A percentile compares a stretch with the other conserved stretches of the same genome.
Conservation (phyloP, 1,284 basidiomycete genomes). For the Sporisorium iseilematis-ciliati region DNA sequence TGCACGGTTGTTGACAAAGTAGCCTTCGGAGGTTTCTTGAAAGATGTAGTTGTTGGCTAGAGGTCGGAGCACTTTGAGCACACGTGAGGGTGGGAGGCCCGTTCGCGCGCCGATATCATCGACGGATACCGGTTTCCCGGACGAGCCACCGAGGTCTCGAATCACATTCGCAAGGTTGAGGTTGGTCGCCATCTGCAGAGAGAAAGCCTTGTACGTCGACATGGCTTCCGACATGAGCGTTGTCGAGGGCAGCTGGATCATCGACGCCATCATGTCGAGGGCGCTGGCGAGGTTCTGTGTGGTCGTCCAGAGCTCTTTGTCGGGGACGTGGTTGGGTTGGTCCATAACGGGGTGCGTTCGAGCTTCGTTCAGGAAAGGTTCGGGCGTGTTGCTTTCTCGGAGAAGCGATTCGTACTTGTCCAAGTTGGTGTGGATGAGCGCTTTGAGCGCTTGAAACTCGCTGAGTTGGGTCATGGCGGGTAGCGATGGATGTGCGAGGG, state of each 20-base stretch:
- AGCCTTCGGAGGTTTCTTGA: slow-evolving; percentile 22
- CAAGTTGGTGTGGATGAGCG: slow-evolving; percentile 22
- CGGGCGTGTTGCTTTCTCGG: slow-evolving; percentile 11
- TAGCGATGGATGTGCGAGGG: too few species aligned
- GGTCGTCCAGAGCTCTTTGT: slow-evolving; percentile 20
- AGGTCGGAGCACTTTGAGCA: slow-evolving; percentile 27
- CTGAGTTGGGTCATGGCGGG: slow-evolving; percentile 15
- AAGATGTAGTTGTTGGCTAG: slow-evolving; percentile 42
- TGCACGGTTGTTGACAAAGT: slow-evolving; percentile 31
- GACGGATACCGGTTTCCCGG: slow-evolving; percentile 17
- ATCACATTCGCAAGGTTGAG: slow-evolving; percentile 34
- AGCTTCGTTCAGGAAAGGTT: slow-evolving; percentile 27
- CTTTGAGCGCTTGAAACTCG: slow-evolving; percentile 38
- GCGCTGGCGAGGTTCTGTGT: slow-evolving; percentile 15
- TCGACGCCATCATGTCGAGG: slow-evolving; percentile 38
- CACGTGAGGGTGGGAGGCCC: slow-evolving; percentile 14
- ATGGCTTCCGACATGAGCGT: slow-evolving; percentile 27
- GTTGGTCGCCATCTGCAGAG: slow-evolving; percentile 32
- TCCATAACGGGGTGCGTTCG: slow-evolving; percentile 26
- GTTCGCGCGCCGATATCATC: slow-evolving; percentile 15
- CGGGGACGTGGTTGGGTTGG: slow-evolving; percentile 7
- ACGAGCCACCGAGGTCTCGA: slow-evolving; percentile 15
- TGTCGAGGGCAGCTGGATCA: slow-evolving; percentile 21
- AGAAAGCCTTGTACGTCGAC: slow-evolving; percentile 22
- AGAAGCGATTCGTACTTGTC: slow-evolving; percentile 27